Base-by-base conservation (phyloP, 2,329 filamentous ascomycete species). In the Zymoseptoria ardabiliae region DNA sequence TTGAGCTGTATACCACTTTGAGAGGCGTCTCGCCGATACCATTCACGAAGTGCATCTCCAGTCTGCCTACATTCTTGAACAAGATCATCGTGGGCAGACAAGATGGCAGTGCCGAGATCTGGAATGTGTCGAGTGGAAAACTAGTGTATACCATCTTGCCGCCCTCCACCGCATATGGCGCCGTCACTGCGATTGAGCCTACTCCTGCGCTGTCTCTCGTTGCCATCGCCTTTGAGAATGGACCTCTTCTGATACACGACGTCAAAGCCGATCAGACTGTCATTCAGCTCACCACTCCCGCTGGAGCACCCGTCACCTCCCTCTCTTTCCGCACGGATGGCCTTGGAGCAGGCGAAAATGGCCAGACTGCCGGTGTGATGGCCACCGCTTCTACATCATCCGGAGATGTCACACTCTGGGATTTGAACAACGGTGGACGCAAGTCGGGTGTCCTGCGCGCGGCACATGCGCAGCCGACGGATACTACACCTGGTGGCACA, bases 401-500 rank as follows among this genome's bases (percentile, higher is more conserved):
- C 62, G 93, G 94, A 35, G 94, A 99, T 73, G 84, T 99, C 51
- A 96, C 90, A 0, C 88, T 99, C 64, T 99, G 94, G 94, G 94
- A 99, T 73, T 80, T 99, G 58, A 97, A 97, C 71, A 82, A 88
- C 45, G 91, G 91, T 17, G 91, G 91, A 4, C 86, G 90, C 67
- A 86, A 96, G 58, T 90, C 89, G 76, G 92, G 94, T 53, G 84
- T 96, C 11, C 80, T 99, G 41, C 85, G 92, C 66, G 89, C 90
- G 58, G 94, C 93, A 0, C 94, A 99, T 73, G 90, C 91, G 65
- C 87, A 89, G 5, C 87, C 89, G 4, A 68, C 69, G 5, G 88
- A 91, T 64, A 86, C 88, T 2, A 85, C 89, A 4, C 81, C 85
- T 13, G 89, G 90, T 25, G 93, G 92, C 3, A 84, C 97, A 53